These are phyloP conservation scores for Lactarius psammicola DNA, from an alignment of 768 basidiomycete genomes.

Conservation along the genomic window DNA sequence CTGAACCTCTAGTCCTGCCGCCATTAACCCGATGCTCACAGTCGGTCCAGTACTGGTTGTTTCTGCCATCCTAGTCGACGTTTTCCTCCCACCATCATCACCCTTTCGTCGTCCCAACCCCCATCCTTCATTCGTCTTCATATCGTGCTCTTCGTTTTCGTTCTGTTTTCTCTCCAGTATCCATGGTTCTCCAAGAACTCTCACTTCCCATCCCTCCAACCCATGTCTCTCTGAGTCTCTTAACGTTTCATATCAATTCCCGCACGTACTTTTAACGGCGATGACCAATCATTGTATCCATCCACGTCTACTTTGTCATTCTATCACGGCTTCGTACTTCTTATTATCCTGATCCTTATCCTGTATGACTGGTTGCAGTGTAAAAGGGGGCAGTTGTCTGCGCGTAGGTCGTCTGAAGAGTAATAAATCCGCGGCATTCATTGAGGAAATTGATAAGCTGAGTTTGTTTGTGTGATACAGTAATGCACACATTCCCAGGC, in stretches of 20 bases:
- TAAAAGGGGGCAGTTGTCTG: conserved; percentile 17
- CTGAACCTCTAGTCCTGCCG: conserved; percentile 24
- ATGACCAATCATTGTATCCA: conserved; percentile 22
- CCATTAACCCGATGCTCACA: not conserved
- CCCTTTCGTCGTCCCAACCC: not conserved
- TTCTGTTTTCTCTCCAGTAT: not conserved
- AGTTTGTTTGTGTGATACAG: conserved; percentile 8
- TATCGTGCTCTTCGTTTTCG: not conserved
- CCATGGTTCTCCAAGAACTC: not conserved
- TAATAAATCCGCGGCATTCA: conserved; percentile 14
- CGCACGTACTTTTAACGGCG: conserved; percentile 3
- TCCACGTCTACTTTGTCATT: conserved; percentile 10
- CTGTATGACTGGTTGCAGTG: conserved; percentile 20
- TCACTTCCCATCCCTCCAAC: not conserved
- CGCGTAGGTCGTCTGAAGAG: conserved; percentile 9
- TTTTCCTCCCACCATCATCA: not conserved
- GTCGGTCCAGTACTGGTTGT: conserved; percentile 10
- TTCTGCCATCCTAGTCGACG: not conserved
- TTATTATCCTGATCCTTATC: conserved; percentile 21
- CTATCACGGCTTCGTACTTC: conserved; percentile 6
- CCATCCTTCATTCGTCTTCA: conserved; percentile 1
- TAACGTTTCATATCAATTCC: conserved; percentile 17
- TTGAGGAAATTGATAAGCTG: not conserved
- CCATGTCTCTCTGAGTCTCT: conserved; percentile 5
- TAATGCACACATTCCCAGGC: not conserved